Percentiles rank a stretch among this genome's conserved stretches.
Evolutionary conservation across 768 basidiomycete species (phyloP).

Genomic region (Pleurotus djamor): DNA sequence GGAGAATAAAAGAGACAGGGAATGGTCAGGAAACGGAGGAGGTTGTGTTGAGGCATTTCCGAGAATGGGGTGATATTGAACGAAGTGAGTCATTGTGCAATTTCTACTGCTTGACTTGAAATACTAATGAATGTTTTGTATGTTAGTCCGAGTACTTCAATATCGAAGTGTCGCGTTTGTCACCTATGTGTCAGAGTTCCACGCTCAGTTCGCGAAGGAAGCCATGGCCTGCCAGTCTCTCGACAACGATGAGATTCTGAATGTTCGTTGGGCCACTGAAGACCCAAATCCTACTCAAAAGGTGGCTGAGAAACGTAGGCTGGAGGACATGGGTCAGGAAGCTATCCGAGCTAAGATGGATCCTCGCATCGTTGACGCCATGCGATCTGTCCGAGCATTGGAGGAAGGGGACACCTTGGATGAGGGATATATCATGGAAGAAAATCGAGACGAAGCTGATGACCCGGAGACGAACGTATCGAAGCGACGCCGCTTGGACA

Average conservation of each 20-base stretch:
- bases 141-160: slow-evolving; percentile 82
- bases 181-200: slow-evolving; percentile 82
- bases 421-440: slow-evolving; percentile 21
- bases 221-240: slow-evolving; percentile 98
- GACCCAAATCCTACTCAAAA: slow-evolving; percentile 95
- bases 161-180: slow-evolving; percentile 97
- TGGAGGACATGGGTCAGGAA: slow-evolving; percentile 84
- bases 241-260: slow-evolving; percentile 96
- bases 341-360: slow-evolving; percentile 87
- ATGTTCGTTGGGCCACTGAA: slow-evolving; percentile 99
- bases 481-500: slow-evolving; percentile 28
- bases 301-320: slow-evolving; percentile 76
- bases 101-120: too few species aligned
- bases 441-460: slow-evolving; percentile 26
- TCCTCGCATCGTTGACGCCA: slow-evolving; percentile 85
- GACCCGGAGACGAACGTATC: slow-evolving; percentile 33
- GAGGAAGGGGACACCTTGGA: slow-evolving; percentile 72
- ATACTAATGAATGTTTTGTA: too few species aligned
- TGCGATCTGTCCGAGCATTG: slow-evolving; percentile 80
- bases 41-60: slow-evolving; percentile 88
- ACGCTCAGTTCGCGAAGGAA: slow-evolving; percentile 96
- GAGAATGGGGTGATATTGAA: slow-evolving; percentile 94
- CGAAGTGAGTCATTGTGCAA: slow-evolving; percentile 57
- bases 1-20: slow-evolving; percentile 90
- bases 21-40: slow-evolving; percentile 89